These are phyloP conservation scores for Dendrobium nobile DNA, from an alignment of 106 monocot genomes.

Conservation along the genomic window DNA sequence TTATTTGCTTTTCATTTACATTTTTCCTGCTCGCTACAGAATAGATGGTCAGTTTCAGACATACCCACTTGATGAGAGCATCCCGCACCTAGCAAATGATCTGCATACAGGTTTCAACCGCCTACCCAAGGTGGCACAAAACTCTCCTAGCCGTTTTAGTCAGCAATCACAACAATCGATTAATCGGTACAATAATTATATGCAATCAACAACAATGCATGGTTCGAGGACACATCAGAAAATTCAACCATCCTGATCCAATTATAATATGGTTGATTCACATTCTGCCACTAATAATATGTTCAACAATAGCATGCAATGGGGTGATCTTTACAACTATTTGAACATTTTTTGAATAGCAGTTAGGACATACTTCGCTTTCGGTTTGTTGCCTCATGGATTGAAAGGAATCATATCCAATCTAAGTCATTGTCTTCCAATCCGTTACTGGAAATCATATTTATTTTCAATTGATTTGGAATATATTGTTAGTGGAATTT, in stretches of 20 bases:
- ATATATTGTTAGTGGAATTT: too few relatives aligned
- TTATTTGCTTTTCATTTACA: not conserved
- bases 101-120: slow-evolving; percentile 28
- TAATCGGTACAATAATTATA: slow-evolving; percentile 29
- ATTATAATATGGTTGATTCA: slow-evolving; percentile 27
- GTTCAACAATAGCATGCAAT: slow-evolving; percentile 35
- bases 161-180: slow-evolving; percentile 29
- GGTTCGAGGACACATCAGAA: slow-evolving; percentile 25
- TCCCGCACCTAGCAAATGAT: slow-evolving; percentile 31
- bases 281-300: slow-evolving; percentile 25
- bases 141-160: slow-evolving; percentile 50
- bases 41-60: slow-evolving; percentile 27
- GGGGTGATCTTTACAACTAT: slow-evolving; percentile 44
- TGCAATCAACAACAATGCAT: slow-evolving; percentile 21
- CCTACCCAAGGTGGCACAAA: slow-evolving; percentile 29
- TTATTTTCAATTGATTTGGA: too few relatives aligned
- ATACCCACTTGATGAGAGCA: slow-evolving; percentile 26
- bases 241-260: slow-evolving; percentile 15
- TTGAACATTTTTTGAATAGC: too few relatives aligned
- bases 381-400: too few relatives aligned
- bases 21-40: slow-evolving; percentile 35
- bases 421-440: too few relatives aligned
- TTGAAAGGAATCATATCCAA: too few relatives aligned
- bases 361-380: too few relatives aligned
- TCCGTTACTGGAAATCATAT: too few relatives aligned